Evolutionary conservation across 805 yeast species (phyloP), one percentile per base, ranked within the genome.

Genomic region (Pichia gijzeniarum): DNA sequence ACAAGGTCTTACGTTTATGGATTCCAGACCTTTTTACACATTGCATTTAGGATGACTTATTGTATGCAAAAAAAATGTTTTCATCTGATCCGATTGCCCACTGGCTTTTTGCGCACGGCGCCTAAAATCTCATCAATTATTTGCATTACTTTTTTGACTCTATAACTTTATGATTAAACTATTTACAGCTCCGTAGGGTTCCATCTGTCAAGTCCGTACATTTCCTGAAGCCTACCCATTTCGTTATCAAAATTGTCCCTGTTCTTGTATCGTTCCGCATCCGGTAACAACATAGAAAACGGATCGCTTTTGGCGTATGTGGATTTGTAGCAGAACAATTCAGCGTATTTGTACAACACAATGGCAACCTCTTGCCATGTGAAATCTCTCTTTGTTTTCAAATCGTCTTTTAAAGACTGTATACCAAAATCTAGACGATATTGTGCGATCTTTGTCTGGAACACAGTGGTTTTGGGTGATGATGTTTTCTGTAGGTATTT

Each of bases 251-350:
- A 48, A 5, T 1, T 6, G 1, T 25, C 30, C 17, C 20, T 48
- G 13, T 35, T 48, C 8, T 27, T 22, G 21, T 45, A 14, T 10
- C 28, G 38, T 32, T 40, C 41, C 9, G 22, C 17, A 3, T 47
- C 44, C 1, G 53, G 18, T 1, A 43, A 13, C 3, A 43, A n/a
- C 4, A 40, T 6, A 10, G 38, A 18, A 19, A 32, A 38, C 12
- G 43, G 43, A 25, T 45, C 44, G 5, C 27, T 38, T 31, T 57
- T 45, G 2, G 51, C 50, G 40, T 53, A 51, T 1, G 56, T 56
- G 7, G 50, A 51, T 9, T 60, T 38, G 48, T 49, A 60, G 33
- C 49, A 45, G 48, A 60, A 58, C 33, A 52, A 36, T 4, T 52
- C 54, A 21, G 55, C 42, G 45, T 48, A 61, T n/a, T 47, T 40